Evolutionary conservation across 768 basidiomycete species (phyloP).

Genomic region (Lentinula sp.): DNA sequence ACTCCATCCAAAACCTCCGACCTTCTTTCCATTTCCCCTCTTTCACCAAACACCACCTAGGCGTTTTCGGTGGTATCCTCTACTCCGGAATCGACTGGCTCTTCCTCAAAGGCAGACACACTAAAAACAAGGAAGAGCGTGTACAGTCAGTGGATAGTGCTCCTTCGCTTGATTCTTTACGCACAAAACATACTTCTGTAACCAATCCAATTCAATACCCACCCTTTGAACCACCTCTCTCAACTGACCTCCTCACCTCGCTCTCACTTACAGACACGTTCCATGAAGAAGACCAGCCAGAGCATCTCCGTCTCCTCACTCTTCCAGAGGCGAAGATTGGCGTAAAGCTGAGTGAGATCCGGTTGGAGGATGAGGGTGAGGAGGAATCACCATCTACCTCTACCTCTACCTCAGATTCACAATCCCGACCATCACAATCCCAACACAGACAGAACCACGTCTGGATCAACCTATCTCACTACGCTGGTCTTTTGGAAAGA

Average conservation of each 20-base stretch:
- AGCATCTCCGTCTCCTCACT: conserved; percentile 68
- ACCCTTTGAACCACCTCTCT: conserved; percentile 78
- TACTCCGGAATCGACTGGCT: conserved; percentile 89
- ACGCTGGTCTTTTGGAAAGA: conserved; percentile 79
- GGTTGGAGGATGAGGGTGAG: conserved; percentile 10
- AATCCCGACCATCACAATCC: conserved; percentile 23
- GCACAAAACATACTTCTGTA: conserved; percentile 82
- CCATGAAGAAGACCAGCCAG: conserved; percentile 93
- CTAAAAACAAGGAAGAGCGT: conserved; percentile 25
- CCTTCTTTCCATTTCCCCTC: conserved; percentile 73
- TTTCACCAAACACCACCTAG: conserved; percentile 29
- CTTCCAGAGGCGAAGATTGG: conserved; percentile 12
- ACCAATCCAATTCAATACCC: conserved; percentile 81
- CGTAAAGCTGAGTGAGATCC: conserved; percentile 17
- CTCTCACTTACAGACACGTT: conserved; percentile 90
- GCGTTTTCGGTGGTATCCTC: conserved; percentile 79
- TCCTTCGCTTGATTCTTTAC: conserved; percentile 50
- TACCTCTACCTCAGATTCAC: neutral
- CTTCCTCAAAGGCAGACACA: conserved; percentile 73
- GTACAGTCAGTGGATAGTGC: conserved; percentile 8
- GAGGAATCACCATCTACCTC: neutral
- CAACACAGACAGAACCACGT: conserved; percentile 60
- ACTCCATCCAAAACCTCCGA: conserved; percentile 87
- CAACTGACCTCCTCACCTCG: conserved; percentile 89
- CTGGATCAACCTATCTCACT: conserved; percentile 65